Percentiles rank a stretch among this genome's conserved stretches.
These are phyloP conservation scores for Gigaspora rosea DNA, from an alignment of 192 early-diverging fungal genomes.

Conservation along the genomic window DNA sequence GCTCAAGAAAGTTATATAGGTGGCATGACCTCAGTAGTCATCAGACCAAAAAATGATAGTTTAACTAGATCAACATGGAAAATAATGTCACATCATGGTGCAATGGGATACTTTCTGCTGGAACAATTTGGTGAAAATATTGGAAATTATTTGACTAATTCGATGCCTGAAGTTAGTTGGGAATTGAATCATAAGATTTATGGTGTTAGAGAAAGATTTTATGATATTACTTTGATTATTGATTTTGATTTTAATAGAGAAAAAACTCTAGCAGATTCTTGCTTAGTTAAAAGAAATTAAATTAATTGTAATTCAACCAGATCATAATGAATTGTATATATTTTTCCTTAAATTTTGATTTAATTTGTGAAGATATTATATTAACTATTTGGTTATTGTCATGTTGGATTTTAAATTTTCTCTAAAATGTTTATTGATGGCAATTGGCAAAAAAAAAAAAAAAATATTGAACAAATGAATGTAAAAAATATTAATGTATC, in stretches of 20 bases:
- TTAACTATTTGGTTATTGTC: too few species aligned
- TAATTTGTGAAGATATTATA: too few species aligned
- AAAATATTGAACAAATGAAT: too few species aligned
- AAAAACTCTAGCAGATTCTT: too few species aligned
- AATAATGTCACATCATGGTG: not conserved
- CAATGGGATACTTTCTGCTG: not conserved
- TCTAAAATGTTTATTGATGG: too few species aligned
- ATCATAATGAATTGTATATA: too few species aligned
- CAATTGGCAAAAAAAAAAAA: too few species aligned
- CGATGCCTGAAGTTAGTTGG: not conserved
- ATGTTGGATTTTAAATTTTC: too few species aligned
- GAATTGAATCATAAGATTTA: conserved; percentile 14
- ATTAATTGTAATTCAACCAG: too few species aligned
- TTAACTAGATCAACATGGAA: not conserved
- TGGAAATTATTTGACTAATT: not conserved
- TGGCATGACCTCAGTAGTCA: not conserved
- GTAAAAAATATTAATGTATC: too few species aligned
- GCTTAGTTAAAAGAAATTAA: too few species aligned
- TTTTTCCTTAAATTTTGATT: too few species aligned
- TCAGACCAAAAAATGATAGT: not conserved
- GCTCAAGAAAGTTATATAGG: not conserved
- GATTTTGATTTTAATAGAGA: conserved; percentile 6
- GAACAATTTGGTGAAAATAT: not conserved
- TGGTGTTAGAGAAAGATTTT: conserved; percentile 3
- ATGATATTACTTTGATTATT: conserved; percentile 4